Percentiles rank a stretch among this genome's conserved stretches.
These are phyloP conservation scores for Stentor coeruleus DNA, from an alignment of 73 alveolate species.

Conservation along the genomic window DNA sequence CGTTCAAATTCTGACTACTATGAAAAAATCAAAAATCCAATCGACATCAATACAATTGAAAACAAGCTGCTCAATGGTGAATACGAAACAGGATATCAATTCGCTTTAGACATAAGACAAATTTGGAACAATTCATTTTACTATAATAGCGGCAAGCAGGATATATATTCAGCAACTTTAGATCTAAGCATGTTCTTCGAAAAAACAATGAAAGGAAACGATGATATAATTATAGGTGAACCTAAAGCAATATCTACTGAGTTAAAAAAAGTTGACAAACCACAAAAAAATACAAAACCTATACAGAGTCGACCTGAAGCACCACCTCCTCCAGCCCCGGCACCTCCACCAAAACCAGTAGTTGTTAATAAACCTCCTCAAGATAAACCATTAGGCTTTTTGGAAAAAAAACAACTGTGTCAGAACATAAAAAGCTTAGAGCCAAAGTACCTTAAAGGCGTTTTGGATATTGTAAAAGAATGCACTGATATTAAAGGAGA, in stretches of 20 bases:
- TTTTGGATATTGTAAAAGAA: slow-evolving; percentile 23
- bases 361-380: not conserved
- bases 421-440: slow-evolving; percentile 10
- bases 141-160: slow-evolving; percentile 11
- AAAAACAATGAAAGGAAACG: slow-evolving; percentile 27
- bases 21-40: not conserved
- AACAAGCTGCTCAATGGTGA: not conserved
- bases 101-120: slow-evolving; percentile 32
- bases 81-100: slow-evolving; percentile 23
- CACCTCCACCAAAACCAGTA: not conserved
- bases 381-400: slow-evolving; percentile 1
- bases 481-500: slow-evolving; percentile 4
- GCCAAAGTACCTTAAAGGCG: slow-evolving; percentile 23
- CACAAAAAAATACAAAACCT: not conserved
- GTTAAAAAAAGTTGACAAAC: not conserved
- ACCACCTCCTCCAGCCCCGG: no score
- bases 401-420: slow-evolving; percentile 26
- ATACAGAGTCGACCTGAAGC: not conserved
- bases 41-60: not conserved
- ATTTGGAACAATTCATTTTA: slow-evolving; percentile 36
- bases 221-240: not conserved
- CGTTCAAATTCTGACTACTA: not conserved
- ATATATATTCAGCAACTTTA: slow-evolving; percentile 27
- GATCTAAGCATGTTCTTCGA: slow-evolving; percentile 29
- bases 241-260: not conserved